These are phyloP conservation scores for Hypoxylon sp. DNA, from an alignment of 2,329 filamentous ascomycete genomes.

Conservation along the genomic window DNA sequence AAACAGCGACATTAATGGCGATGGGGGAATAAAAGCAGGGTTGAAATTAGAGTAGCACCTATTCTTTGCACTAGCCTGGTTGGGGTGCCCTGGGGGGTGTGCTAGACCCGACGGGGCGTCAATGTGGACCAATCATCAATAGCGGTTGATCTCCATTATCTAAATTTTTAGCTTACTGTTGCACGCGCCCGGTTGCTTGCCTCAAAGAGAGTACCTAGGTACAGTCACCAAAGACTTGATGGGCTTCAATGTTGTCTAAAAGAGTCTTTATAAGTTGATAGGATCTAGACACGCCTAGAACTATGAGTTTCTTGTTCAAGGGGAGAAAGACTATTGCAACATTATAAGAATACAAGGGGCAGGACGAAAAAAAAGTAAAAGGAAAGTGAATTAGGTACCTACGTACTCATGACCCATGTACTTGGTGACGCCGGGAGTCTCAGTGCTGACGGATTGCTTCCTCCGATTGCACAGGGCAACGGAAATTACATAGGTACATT, in stretches of 20 bases:
- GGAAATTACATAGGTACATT: slow-evolving; percentile 44
- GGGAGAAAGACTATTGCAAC: slow-evolving; percentile 1
- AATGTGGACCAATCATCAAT: slow-evolving; percentile 39
- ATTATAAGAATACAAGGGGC: slow-evolving; percentile 20
- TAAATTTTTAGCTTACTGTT: slow-evolving; percentile 18
- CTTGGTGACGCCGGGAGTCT: slow-evolving; percentile 12
- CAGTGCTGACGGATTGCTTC: slow-evolving; percentile 33
- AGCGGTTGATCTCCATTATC: slow-evolving; percentile 29
- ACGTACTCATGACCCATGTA: not conserved
- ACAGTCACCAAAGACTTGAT: slow-evolving; percentile 1
- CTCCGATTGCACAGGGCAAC: slow-evolving; percentile 47
- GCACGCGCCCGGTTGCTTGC: slow-evolving; percentile 17
- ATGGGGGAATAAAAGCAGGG: slow-evolving; percentile 39
- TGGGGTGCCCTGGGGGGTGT: slow-evolving; percentile 26
- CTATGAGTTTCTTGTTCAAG: slow-evolving; percentile 11
- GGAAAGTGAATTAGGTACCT: not conserved
- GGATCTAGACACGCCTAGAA: not conserved
- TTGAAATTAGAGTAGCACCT: slow-evolving; percentile 36
- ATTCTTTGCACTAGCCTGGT: slow-evolving; percentile 34
- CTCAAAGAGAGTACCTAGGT: not conserved
- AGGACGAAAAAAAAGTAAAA: slow-evolving; percentile 7
- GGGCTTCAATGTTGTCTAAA: not conserved
- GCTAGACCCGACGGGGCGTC: slow-evolving; percentile 30
- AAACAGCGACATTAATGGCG: slow-evolving; percentile 43
- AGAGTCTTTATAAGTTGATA: slow-evolving; percentile 8